Base-by-base conservation (phyloP, 306 rosid species). In the Trichosanthes cucumerina region DNA sequence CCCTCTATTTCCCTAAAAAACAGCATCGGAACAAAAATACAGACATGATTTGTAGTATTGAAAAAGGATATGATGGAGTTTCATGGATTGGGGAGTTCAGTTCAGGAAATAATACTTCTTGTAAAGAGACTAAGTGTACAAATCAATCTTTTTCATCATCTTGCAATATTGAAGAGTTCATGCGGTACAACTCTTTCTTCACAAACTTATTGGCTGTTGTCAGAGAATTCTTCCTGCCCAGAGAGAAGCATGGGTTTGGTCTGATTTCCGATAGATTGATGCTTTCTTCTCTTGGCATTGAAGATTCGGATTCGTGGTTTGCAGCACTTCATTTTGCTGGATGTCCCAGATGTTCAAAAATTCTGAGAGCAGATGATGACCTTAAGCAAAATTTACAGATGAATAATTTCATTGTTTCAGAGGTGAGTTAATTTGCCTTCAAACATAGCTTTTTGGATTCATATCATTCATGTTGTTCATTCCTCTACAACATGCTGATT, bases 261-360 rank as follows among this genome's bases (percentile, higher is more conserved):
- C 65, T 92, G 79, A 90, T 95, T 85, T 87, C 86, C 43, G 85
- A 89, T 65, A 86, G 89, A 84, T 88, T 89, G 18, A 84, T 95
- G 89, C 93, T 95, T 82, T 89, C 97, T 57, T 82, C 91, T 80
- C 84, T 95, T 54, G 96, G 93, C 80, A 82, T 91, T 81, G 89
- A 80, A 80, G 90, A 91, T 84, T 82, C 90, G 73, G 83, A 86
- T 81, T 82, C 96, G 26, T 92, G 98, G 98, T 89, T 90, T 82
- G 97, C 85, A 36, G 85, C 88, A 81, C 85, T 79, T 78, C 83
- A 88, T 80, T 77, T 78, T 53, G 87, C 91, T 81, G 97, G 91
- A 63, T 91, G 97, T 81, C 89, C 91, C 52, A 78, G 86, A 69
- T 92, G 96, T 86, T 86, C 86, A 60, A 90, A 80, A 87, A 86